Conservation (phyloP, 2,329 filamentous ascomycete species). For the Aspergillus pseudoterreus region DNA sequence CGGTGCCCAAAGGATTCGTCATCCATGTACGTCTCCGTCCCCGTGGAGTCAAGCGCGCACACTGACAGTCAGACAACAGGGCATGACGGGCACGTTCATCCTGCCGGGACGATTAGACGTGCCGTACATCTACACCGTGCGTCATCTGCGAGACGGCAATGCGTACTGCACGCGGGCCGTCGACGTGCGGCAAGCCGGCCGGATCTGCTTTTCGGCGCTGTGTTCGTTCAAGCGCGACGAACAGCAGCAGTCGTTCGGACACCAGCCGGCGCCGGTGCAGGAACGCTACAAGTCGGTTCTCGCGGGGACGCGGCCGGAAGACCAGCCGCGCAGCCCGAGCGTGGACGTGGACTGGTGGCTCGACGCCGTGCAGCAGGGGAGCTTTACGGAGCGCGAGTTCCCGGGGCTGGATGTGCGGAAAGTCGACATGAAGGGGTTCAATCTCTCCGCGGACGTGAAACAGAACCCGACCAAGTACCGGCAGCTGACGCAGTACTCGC, state of each 20-base stretch:
- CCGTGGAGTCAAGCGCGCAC: background rate
- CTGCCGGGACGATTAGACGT: slow-evolving; percentile 44
- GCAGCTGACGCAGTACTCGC: slow-evolving; percentile 46
- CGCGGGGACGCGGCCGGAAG: slow-evolving; percentile 27
- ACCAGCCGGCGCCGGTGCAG: slow-evolving; percentile 28
- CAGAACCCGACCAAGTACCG: slow-evolving; percentile 32
- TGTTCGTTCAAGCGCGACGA: slow-evolving; percentile 52
- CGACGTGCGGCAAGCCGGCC: slow-evolving; percentile 48
- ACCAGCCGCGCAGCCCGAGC: slow-evolving; percentile 31
- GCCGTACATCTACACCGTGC: slow-evolving; percentile 51
- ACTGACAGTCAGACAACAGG: slow-evolving; percentile 28
- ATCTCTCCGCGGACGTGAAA: slow-evolving; percentile 28
- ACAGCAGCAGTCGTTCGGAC: slow-evolving; percentile 20
- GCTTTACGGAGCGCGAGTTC: slow-evolving; percentile 28
- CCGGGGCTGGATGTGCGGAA: slow-evolving; percentile 49
- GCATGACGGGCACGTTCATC: slow-evolving; percentile 53
- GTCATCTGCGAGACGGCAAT: slow-evolving; percentile 49
- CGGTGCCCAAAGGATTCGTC: slow-evolving; percentile 48
- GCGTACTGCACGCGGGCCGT: slow-evolving; percentile 52
- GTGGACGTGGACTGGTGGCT: slow-evolving; percentile 38
- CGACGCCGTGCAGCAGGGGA: slow-evolving; percentile 22
- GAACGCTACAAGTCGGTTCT: slow-evolving; percentile 29
- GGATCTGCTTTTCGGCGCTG: slow-evolving; percentile 51
- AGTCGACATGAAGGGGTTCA: slow-evolving; percentile 51
- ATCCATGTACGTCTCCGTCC: slow-evolving; percentile 44